Conservation (phyloP, 805 yeast genomes). For the Pichia insulana region DNA sequence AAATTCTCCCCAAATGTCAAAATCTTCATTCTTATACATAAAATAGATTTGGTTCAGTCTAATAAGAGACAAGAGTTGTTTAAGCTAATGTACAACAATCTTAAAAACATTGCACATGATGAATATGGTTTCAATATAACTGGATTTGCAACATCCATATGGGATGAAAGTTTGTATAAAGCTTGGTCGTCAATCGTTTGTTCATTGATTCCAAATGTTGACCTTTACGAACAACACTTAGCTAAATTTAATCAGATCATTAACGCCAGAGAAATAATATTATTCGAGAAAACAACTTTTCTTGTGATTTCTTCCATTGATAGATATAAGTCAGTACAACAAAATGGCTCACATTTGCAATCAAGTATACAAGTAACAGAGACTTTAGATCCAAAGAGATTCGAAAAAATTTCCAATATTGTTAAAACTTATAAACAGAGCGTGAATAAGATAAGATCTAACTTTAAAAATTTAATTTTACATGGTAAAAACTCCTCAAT, state of each 20-base stretch:
- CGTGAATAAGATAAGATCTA: constrained; percentile 77
- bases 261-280: constrained; percentile 80
- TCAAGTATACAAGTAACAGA: constrained; percentile 3
- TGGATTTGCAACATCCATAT: constrained; percentile 92
- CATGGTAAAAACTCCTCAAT: constrained; percentile 39
- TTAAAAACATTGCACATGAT: constrained; percentile 58
- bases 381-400: constrained; percentile 76
- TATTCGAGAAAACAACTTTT: constrained; percentile 91
- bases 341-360: constrained; percentile 1
- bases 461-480: constrained; percentile 67
- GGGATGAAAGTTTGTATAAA: constrained; percentile 93
- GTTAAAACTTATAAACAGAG: constrained; percentile 93
- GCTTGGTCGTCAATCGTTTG: constrained; percentile 98
- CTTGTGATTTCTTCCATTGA: constrained; percentile 63
- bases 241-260: constrained; percentile 62
- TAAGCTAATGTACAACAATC: constrained; percentile 71
- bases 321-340: constrained; percentile 13
- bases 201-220: constrained; percentile 87
- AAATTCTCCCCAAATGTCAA: constrained; percentile 86
- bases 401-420: constrained; percentile 88
- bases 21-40: constrained; percentile 84
- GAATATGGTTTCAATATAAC: constrained; percentile 56
- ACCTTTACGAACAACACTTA: constrained; percentile 66
- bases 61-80: constrained; percentile 81
- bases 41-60: constrained; percentile 89